Evolutionary conservation across 2,329 filamentous ascomycete genomes (phyloP).

Genomic region (Exophiala xenobiotica): DNA sequence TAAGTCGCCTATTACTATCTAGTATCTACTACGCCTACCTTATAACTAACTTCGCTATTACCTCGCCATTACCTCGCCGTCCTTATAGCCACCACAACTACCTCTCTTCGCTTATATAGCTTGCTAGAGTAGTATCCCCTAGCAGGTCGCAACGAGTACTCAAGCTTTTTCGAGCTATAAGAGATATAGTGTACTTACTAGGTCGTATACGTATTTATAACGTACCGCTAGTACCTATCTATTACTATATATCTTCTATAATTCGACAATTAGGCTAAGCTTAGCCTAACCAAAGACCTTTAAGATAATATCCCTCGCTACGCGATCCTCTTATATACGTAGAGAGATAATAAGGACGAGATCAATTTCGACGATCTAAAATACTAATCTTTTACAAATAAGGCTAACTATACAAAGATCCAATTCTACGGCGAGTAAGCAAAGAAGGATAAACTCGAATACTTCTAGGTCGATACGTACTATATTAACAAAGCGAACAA

Average conservation of each 20-base stretch:
- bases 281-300: not conserved
- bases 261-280: not conserved
- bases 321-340: conserved; percentile 10
- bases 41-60: not conserved
- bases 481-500: not conserved
- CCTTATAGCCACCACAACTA: too few relatives aligned
- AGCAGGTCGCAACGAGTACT: too few relatives aligned
- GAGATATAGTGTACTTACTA: not conserved
- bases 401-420: not conserved
- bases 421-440: not conserved
- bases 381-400: not conserved
- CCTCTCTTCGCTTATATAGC: too few relatives aligned
- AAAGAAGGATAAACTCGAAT: not conserved
- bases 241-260: not conserved
- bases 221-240: not conserved
- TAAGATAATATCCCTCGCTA: not conserved
- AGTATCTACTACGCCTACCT: not conserved
- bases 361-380: not conserved
- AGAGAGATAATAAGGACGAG: not conserved
- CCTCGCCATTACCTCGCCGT: not conserved
- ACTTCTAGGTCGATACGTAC: not conserved
- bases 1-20: not conserved
- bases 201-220: not conserved
- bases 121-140: too few relatives aligned
- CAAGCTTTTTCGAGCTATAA: too few relatives aligned